Conservation (phyloP, 352 stramenopile genomes). For the Pythium sukuiense region DNA sequence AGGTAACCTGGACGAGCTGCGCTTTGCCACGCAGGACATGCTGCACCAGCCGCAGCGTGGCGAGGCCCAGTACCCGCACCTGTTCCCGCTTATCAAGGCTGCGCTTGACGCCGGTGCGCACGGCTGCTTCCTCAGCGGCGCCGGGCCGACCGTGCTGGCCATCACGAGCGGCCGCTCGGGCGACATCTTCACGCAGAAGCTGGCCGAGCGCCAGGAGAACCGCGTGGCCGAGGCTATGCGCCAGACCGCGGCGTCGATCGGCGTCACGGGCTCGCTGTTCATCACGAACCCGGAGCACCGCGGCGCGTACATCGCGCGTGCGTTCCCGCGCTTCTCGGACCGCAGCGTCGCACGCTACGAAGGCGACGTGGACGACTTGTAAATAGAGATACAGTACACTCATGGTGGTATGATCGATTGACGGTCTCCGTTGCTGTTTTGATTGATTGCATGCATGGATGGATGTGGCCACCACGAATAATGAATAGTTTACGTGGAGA, state of each 20-base stretch:
- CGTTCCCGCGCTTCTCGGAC: constrained; percentile 92
- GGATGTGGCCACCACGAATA: neutral
- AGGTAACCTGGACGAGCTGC: constrained; percentile 97
- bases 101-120: constrained; percentile 93
- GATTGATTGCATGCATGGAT: neutral
- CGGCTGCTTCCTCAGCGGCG: constrained; percentile 96
- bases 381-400: constrained; percentile 6
- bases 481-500: constrained; percentile 2
- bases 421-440: constrained; percentile 9
- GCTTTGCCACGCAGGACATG: constrained; percentile 93
- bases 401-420: neutral
- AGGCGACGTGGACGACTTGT: constrained; percentile 81
- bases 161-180: constrained; percentile 96
- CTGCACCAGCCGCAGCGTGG: constrained; percentile 97
- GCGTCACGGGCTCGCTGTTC: constrained; percentile 94
- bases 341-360: constrained; percentile 80
- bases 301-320: constrained; percentile 95
- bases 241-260: constrained; percentile 85
- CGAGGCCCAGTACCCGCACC: constrained; percentile 93
- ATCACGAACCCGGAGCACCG: constrained; percentile 96
- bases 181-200: constrained; percentile 98
- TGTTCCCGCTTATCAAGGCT: constrained; percentile 97
- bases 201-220: constrained; percentile 86
- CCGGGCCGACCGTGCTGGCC: constrained; percentile 97
- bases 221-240: constrained; percentile 97